Evolutionary conservation across 1,284 basidiomycete species (phyloP).

Genomic region (Exobasidium cylindrosporum): DNA sequence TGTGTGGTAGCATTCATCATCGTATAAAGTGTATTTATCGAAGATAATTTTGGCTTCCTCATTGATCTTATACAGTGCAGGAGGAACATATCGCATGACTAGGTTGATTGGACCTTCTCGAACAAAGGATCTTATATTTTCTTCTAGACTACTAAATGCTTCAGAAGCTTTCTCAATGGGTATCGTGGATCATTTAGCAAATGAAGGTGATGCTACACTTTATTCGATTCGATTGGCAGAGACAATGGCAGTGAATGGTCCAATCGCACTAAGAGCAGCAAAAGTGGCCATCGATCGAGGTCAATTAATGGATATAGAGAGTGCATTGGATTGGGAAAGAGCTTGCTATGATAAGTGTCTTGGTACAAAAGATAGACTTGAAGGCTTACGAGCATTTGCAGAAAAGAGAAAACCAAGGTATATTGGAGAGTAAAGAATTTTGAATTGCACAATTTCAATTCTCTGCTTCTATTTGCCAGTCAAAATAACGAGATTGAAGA

Average conservation of each 20-base stretch:
- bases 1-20: too few species aligned
- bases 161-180: conserved; percentile 73
- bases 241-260: conserved; percentile 57
- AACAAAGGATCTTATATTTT: conserved; percentile 84
- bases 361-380: conserved; percentile 71
- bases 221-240: conserved; percentile 19
- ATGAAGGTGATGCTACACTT: conserved; percentile 22
- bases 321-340: conserved; percentile 82
- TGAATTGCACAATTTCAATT: neutral
- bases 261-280: conserved; percentile 80
- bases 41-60: neutral
- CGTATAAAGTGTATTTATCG: neutral
- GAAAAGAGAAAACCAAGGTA: conserved; percentile 85
- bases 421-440: conserved; percentile 3
- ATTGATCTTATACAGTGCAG: conserved; percentile 60
- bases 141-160: conserved; percentile 67
- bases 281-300: conserved; percentile 83
- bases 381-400: conserved; percentile 82
- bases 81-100: conserved; percentile 82
- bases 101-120: conserved; percentile 75
- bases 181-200: conserved; percentile 71
- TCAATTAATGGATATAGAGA: conserved; percentile 68
- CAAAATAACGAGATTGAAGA: neutral
- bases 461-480: neutral
- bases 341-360: conserved; percentile 82